Evolutionary conservation across 768 basidiomycete species (phyloP).

Genomic region (Dendrothele bispora): DNA sequence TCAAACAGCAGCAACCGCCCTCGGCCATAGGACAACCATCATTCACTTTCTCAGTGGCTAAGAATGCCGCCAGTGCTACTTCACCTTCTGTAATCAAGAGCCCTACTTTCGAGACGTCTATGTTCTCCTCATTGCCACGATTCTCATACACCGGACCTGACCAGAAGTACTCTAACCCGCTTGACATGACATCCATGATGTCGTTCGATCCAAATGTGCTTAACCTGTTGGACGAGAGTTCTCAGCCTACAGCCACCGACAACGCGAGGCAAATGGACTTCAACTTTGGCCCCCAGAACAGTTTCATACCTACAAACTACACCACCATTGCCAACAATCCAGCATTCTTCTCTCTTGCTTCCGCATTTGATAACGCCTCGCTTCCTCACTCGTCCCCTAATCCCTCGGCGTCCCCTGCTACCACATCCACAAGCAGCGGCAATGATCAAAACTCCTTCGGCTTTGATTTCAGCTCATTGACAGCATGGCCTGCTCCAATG

Average conservation of each 20-base stretch:
- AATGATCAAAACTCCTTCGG: constrained; percentile 36
- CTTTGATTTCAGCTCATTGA: constrained; percentile 45
- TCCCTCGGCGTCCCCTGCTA: constrained; percentile 8
- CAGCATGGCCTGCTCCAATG: constrained; percentile 43
- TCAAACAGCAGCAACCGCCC: constrained; percentile 55
- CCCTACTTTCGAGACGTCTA: constrained; percentile 26
- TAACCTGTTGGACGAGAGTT: constrained; percentile 59
- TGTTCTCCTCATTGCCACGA: constrained; percentile 17
- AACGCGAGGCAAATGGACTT: constrained; percentile 63
- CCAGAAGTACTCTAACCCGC: constrained; percentile 41
- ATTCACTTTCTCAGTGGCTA: constrained; percentile 84
- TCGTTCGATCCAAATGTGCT: constrained; percentile 72
- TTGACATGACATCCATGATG: constrained; percentile 68
- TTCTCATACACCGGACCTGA: constrained; percentile 27
- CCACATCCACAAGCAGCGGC: constrained; percentile 10
- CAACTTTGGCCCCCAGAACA: constrained; percentile 50
- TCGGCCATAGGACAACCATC: constrained; percentile 24
- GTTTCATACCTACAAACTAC: constrained; percentile 53
- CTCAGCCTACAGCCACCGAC: constrained; percentile 53
- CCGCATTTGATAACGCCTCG: constrained; percentile 47
- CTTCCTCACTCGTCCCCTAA: constrained; percentile 17
- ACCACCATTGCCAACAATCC: constrained; percentile 85
- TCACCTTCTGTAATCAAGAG: constrained; percentile 22
- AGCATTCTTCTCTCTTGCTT: constrained; percentile 80
- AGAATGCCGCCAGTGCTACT: constrained; percentile 21